Percentiles rank a stretch among this genome's conserved stretches.
Evolutionary conservation across 2,329 filamentous ascomycete species (phyloP).

Genomic region (Didymella lethalis): DNA sequence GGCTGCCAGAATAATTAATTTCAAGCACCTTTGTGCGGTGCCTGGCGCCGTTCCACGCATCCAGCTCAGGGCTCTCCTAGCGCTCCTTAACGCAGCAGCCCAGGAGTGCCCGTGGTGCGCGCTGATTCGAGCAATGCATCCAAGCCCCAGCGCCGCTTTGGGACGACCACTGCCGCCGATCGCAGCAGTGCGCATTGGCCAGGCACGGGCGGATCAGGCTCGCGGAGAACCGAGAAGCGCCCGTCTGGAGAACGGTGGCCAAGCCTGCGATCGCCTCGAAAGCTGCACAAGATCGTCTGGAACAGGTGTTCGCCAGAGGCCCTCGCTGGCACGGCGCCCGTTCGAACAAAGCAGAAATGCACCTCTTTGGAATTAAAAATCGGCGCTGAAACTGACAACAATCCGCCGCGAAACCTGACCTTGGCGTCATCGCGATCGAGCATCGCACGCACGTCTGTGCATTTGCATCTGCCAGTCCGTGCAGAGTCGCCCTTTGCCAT

Average conservation of each 20-base stretch:
- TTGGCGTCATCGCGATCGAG: constrained; percentile 44
- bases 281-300: constrained; percentile 30
- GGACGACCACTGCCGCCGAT: constrained; percentile 29
- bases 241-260: constrained; percentile 32
- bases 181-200: constrained; percentile 30
- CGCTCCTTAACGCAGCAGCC: constrained; percentile 16
- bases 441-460: constrained; percentile 23
- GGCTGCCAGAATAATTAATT: constrained; percentile 9
- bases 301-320: constrained; percentile 17
- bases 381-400: constrained; percentile 21
- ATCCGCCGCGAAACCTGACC: constrained; percentile 18
- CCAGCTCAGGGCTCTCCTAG: constrained; percentile 25
- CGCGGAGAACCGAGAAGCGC: constrained; percentile 33
- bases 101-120: constrained; percentile 21
- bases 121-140: constrained; percentile 35
- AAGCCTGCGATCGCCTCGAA: constrained; percentile 38
- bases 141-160: constrained; percentile 26
- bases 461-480: constrained; percentile 30
- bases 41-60: constrained; percentile 32
- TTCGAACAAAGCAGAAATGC: constrained; percentile 5
- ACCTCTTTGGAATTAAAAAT: background rate
- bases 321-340: background rate
- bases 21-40: constrained; percentile 33
- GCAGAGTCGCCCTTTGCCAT: constrained; percentile 26
- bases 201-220: constrained; percentile 25